A percentile compares a stretch with the other conserved stretches of the same genome.
phyloP scores from a whole-genome alignment of 2,329 filamentous ascomycete species.

The Rhinocladiella similis region DNA sequence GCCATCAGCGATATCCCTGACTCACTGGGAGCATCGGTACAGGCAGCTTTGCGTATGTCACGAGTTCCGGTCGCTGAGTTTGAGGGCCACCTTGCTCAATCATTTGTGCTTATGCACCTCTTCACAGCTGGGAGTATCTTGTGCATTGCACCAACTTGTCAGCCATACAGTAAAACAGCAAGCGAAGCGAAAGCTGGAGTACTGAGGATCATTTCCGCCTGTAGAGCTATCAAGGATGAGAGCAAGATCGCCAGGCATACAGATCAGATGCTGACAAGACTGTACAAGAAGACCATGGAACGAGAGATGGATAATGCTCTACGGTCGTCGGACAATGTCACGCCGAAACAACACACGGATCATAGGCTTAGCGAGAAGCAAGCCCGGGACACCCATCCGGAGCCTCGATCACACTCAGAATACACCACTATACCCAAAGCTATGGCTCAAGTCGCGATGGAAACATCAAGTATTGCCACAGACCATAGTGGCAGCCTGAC shows the following conservation, averaged over 20 bases:
- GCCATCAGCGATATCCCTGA: conserved; percentile 8
- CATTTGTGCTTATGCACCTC: conserved; percentile 27
- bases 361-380: background rate
- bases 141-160: conserved; percentile 34
- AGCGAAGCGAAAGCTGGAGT: conserved; percentile 35
- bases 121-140: conserved; percentile 32
- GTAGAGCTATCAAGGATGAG: conserved; percentile 24
- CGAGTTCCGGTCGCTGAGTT: conserved; percentile 31
- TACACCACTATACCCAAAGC: background rate
- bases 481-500: background rate
- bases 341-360: background rate
- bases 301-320: conserved; percentile 27
- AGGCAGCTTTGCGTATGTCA: conserved; percentile 35
- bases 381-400: background rate
- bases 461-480: background rate
- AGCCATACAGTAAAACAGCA: conserved; percentile 32
- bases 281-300: conserved; percentile 31
- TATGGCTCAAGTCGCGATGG: background rate
- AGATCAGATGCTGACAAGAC: conserved; percentile 31
- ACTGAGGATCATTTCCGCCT: conserved; percentile 33
- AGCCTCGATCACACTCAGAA: background rate
- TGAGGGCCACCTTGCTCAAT: conserved; percentile 31
- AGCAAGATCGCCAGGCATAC: conserved; percentile 33
- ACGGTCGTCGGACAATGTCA: background rate
- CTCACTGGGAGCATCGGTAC: conserved; percentile 23